Conservation (phyloP, 1,284 basidiomycete genomes). For the Schizopora paradoxa region DNA sequence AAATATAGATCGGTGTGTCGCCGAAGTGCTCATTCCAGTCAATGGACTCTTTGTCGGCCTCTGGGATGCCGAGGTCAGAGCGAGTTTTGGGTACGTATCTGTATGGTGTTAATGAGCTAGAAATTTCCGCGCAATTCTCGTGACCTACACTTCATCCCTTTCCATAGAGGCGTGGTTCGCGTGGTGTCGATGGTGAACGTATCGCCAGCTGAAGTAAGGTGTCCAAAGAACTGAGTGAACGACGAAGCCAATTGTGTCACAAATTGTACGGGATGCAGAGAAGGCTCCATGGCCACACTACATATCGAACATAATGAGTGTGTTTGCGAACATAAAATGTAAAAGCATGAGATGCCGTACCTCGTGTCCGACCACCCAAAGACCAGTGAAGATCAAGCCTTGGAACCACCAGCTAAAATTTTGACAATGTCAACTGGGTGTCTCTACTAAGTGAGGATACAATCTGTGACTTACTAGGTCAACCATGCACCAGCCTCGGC, state of each 20-base stretch:
- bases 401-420: constrained; percentile 32
- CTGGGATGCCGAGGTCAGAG: constrained; percentile 43
- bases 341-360: background rate
- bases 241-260: constrained; percentile 27
- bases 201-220: constrained; percentile 52
- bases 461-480: constrained; percentile 4
- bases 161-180: constrained; percentile 51
- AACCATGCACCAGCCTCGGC: constrained; percentile 3
- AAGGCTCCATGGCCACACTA: constrained; percentile 31
- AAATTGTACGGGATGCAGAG: constrained; percentile 23
- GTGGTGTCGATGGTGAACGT: constrained; percentile 50
- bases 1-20: constrained; percentile 55
- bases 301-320: background rate
- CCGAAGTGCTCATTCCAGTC: constrained; percentile 54
- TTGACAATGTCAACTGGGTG: constrained; percentile 20
- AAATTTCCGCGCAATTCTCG: too few species aligned
- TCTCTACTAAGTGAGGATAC: background rate
- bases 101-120: background rate
- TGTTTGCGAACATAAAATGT: background rate
- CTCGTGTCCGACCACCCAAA: constrained; percentile 11
- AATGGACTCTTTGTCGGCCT: constrained; percentile 26
- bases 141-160: constrained; percentile 53
- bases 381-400: constrained; percentile 9
- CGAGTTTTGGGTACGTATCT: constrained; percentile 46
- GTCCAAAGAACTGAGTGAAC: constrained; percentile 46